A percentile compares a stretch with the other conserved stretches of the same genome.
Conservation (phyloP, 2,329 filamentous ascomycete species). For the Metarhizium sp. region DNA sequence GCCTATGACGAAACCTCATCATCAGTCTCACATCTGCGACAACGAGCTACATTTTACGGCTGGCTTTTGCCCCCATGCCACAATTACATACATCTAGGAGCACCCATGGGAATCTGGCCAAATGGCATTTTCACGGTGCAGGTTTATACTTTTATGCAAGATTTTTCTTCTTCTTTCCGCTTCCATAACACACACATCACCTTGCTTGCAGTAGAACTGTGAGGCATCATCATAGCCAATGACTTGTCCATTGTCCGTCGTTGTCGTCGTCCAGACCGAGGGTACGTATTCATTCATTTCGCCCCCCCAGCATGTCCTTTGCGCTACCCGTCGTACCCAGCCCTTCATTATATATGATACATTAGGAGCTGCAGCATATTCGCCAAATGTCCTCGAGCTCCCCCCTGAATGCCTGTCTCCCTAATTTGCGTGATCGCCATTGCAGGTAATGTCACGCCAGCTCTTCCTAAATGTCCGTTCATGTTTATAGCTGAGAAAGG, state of each 20-base stretch:
- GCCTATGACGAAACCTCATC: no score
- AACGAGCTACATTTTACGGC: no score
- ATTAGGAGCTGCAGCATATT: neutral
- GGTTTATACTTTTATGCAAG: no score
- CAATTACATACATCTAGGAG: no score
- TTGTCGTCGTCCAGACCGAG: neutral
- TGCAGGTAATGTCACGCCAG: neutral
- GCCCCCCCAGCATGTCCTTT: neutral
- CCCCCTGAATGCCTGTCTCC: neutral
- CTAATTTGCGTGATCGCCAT: neutral
- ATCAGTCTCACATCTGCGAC: no score
- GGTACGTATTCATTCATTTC: neutral
- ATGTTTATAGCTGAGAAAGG: neutral
- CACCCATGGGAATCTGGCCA: no score
- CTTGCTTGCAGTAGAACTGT: neutral
- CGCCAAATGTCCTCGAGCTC: neutral
- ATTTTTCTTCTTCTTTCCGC: no score
- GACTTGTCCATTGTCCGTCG: slow-evolving; percentile 1
- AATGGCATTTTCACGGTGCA: no score
- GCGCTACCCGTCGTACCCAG: neutral
- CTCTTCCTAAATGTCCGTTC: neutral
- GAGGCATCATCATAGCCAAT: neutral
- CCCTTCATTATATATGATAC: slow-evolving; percentile 5
- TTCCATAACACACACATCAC: neutral
- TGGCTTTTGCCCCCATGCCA: no score